Percentiles rank a stretch among this genome's conserved stretches.
Conservation (phyloP, 805 yeast species). For the Candida maltosa region DNA sequence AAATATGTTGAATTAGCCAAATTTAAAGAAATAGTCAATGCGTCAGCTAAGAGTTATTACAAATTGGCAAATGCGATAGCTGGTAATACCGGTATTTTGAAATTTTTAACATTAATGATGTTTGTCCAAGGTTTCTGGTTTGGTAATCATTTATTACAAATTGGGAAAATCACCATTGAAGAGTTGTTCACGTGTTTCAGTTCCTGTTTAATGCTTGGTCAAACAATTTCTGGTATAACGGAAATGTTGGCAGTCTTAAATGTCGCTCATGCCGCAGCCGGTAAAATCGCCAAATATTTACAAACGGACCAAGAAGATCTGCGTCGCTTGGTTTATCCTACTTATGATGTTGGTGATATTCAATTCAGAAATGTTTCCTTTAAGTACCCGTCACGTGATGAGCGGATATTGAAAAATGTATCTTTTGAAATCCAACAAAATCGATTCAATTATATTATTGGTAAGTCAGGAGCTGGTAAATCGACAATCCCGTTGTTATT, state of each 20-base stretch:
- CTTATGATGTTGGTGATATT: constrained; percentile 43
- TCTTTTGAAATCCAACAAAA: constrained; percentile 35
- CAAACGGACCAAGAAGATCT: background rate
- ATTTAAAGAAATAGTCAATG: constrained; percentile 35
- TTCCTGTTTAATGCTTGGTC: constrained; percentile 72
- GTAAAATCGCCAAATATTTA: constrained; percentile 44
- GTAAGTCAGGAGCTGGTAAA: constrained; percentile 91
- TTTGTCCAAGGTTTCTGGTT: constrained; percentile 93
- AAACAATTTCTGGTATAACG: constrained; percentile 52
- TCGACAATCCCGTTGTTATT: constrained; percentile 73
- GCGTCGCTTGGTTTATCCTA: constrained; percentile 11
- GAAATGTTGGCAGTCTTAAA: constrained; percentile 60
- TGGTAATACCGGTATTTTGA: constrained; percentile 54
- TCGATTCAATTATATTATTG: constrained; percentile 63
- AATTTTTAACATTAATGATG: constrained; percentile 61
- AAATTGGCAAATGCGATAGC: constrained; percentile 47
- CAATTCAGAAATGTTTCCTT: constrained; percentile 57
- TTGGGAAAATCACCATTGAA: constrained; percentile 50
- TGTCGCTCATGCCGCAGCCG: constrained; percentile 69
- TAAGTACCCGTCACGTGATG: constrained; percentile 57
- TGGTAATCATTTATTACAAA: constrained; percentile 65
- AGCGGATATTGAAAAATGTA: constrained; percentile 46
- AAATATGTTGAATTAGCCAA: constrained; percentile 47
- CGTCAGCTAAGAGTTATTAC: constrained; percentile 38
- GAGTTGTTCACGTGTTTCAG: constrained; percentile 80